Base-by-base conservation (phyloP, 2,329 filamentous ascomycete species). In the Chaetomium globosum region DNA sequence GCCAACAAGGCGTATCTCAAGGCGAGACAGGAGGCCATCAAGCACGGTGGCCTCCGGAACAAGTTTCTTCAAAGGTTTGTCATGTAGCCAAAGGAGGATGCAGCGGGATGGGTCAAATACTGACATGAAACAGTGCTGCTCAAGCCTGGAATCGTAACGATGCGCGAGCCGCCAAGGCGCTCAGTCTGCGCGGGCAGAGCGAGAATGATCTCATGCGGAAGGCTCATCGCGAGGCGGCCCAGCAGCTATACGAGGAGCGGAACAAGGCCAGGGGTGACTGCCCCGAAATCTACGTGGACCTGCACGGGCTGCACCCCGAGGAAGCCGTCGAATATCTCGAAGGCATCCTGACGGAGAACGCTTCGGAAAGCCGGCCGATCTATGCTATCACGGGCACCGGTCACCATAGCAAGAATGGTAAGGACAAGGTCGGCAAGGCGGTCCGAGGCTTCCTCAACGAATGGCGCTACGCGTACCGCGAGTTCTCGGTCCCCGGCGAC, bases 81-180 rank as follows among this genome's bases (percentile, higher is more conserved):
- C 19, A 21, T 19, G 16, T 23, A 1, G 30, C 39, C 12, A 8
- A 23, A 8, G 23, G 5, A 9, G 2, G 4, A 31, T 19, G 6
- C 8, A n/a, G 16, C 39, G 8, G 5, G 5, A 21, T 21, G 33
- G 21, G 39, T 0, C 7, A 26, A 8, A 10, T 59, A 33, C 66
- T 72, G 52, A 71, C 63, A 66, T 51, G 21, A 9, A 16, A 49
- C 30, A 96, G 93, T 77, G 95, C 95, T 70, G 94, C 94, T 9
- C 94, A 98, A 83, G 95, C 95, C 26, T 99, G 95, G 94, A 97
- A 98, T 76, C 90, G 95, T 65, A 98, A 97, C 73, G 95, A 99
- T 76, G 94, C 95, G 49, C 89, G 95, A 68, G 94, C 95, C 21
- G 95, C 95, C 67, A 98, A 98, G 80, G 94, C 94, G 36, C 85